A percentile compares a stretch with the other conserved stretches of the same genome.
Evolutionary conservation across 1,284 basidiomycete species (phyloP).

Genomic region (Baeospora myosura): DNA sequence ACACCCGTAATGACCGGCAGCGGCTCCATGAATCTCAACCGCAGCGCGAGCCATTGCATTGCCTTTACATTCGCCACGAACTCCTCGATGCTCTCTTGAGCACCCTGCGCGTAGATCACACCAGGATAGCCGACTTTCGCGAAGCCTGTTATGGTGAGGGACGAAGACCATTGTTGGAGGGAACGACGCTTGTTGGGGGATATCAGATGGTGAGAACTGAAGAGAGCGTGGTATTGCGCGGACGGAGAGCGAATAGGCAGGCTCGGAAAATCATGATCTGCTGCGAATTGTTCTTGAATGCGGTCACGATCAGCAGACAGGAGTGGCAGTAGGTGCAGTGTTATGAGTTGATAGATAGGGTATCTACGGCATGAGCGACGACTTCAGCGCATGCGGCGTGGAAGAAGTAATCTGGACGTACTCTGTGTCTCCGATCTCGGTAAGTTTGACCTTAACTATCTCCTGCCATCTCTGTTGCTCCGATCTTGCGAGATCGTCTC

Average conservation of each 20-base stretch:
- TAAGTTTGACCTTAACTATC: constrained; percentile 33
- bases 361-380: constrained; percentile 33
- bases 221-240: constrained; percentile 46
- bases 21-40: constrained; percentile 52
- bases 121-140: constrained; percentile 71
- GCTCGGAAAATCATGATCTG: not conserved
- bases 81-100: constrained; percentile 44
- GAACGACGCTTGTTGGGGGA: constrained; percentile 62
- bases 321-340: constrained; percentile 49
- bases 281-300: not conserved
- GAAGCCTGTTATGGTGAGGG: constrained; percentile 54
- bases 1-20: constrained; percentile 15
- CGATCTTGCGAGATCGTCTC: constrained; percentile 32
- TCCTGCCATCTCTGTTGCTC: constrained; percentile 49
- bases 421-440: constrained; percentile 41
- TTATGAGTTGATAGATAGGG: constrained; percentile 53
- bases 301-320: constrained; percentile 33
- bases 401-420: constrained; percentile 21
- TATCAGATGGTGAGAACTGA: constrained; percentile 69
- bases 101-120: constrained; percentile 62
- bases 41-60: constrained; percentile 74
- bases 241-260: not conserved
- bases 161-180: constrained; percentile 52
- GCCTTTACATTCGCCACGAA: constrained; percentile 62
- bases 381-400: constrained; percentile 1